Evolutionary conservation across 176 grass and related monocot genomes (phyloP).

Genomic region (Saccharum officinarum): DNA sequence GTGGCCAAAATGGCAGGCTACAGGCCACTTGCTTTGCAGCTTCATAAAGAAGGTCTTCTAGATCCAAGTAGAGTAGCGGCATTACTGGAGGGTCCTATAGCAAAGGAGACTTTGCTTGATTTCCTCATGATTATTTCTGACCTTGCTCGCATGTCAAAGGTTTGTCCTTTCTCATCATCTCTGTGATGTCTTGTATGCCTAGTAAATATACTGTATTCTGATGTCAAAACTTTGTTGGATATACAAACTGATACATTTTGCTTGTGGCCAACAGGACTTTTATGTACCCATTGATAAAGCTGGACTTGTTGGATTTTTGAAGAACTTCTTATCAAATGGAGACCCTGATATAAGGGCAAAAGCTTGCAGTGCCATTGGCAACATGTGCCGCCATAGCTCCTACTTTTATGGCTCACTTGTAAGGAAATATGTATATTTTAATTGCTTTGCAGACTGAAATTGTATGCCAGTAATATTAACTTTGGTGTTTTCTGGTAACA

Average conservation of each 20-base stretch:
- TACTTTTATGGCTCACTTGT: conserved; percentile 93
- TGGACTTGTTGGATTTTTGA: conserved; percentile 70
- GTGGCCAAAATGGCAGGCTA: conserved; percentile 96
- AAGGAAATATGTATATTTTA: conserved; percentile 32
- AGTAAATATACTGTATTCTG: conserved; percentile 5
- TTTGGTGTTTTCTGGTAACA: conserved; percentile 40
- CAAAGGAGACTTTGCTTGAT: conserved; percentile 77
- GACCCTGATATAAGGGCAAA: conserved; percentile 94
- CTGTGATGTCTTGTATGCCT: conserved; percentile 14
- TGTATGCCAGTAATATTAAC: conserved; percentile 17
- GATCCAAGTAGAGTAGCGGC: conserved; percentile 59
- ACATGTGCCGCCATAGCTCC: conserved; percentile 91
- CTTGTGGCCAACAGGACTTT: conserved; percentile 70
- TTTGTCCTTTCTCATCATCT: conserved; percentile 31
- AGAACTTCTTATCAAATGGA: conserved; percentile 60
- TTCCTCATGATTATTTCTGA: conserved; percentile 99
- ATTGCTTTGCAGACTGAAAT: conserved; percentile 20
- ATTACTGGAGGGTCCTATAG: conserved; percentile 54
- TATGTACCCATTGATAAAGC: conserved; percentile 83
- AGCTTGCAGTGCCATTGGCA: conserved; percentile 96
- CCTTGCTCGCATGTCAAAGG: conserved; percentile 98
- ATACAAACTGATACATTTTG: conserved; percentile 13
- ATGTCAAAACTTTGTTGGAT: conserved; percentile 18
- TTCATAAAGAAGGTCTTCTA: conserved; percentile 90
- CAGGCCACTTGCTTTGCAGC: conserved; percentile 64